phyloP scores from a whole-genome alignment of 2,329 filamentous ascomycete species.

The Pestalotiopsis sp. region DNA sequence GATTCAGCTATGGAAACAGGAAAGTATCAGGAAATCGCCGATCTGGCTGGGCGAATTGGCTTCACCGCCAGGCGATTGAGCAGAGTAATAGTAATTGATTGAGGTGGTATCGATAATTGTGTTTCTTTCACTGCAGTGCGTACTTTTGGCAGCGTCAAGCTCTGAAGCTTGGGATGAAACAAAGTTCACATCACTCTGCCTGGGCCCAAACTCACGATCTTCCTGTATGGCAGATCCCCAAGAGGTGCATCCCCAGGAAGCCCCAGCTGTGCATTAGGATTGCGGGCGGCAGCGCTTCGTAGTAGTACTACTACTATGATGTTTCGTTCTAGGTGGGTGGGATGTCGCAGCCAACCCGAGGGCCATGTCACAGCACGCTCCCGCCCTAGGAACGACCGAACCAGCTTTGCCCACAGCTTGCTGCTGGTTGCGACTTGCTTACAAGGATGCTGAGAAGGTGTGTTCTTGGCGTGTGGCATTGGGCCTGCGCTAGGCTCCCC shows the following conservation, averaged over 20 bases:
- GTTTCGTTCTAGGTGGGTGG: not conserved
- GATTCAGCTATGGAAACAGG: not conserved
- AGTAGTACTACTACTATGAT: not conserved
- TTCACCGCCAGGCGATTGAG: not conserved
- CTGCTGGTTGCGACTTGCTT: not conserved
- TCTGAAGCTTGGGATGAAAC: not conserved
- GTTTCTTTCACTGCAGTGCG: not conserved
- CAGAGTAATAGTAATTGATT: no score
- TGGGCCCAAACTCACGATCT: not conserved
- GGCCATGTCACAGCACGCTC: not conserved
- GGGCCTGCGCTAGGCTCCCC: not conserved
- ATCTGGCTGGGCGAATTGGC: not conserved
- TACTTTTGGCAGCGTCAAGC: not conserved
- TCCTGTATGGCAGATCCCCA: not conserved
- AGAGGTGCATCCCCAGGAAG: not conserved
- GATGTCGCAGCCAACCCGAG: not conserved
- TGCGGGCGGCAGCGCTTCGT: not conserved
- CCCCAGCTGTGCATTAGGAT: not conserved
- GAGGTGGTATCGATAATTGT: not conserved
- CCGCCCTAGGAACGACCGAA: not conserved
- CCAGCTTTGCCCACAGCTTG: not conserved
- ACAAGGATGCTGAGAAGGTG: not conserved
- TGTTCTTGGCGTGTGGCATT: not conserved
- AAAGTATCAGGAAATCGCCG: not conserved
- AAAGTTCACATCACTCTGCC: not conserved